These are phyloP conservation scores for Periglandula ipomoeae DNA, from an alignment of 2,329 filamentous ascomycete species.

Conservation along the genomic window DNA sequence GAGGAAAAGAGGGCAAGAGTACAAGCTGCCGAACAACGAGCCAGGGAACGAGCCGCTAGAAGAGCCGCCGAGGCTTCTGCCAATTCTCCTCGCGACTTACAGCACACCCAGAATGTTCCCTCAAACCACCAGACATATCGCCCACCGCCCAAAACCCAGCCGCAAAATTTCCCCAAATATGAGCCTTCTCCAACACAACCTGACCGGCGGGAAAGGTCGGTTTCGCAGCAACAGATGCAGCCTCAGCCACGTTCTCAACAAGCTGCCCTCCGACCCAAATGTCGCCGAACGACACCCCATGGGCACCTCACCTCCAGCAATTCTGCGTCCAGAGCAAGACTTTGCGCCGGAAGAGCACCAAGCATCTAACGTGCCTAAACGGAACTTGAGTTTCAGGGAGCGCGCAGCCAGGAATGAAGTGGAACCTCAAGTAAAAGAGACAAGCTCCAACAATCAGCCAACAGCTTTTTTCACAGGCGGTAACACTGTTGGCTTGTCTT, in stretches of 20 bases:
- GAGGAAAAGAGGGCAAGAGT: constrained; percentile 86
- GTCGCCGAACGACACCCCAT: constrained; percentile 9
- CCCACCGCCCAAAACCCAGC: not conserved
- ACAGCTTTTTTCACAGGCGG: constrained; percentile 15
- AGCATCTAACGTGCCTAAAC: constrained; percentile 34
- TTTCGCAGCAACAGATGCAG: constrained; percentile 1
- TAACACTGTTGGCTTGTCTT: constrained; percentile 25
- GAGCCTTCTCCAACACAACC: not conserved
- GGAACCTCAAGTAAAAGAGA: constrained; percentile 21
- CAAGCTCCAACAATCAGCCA: constrained; percentile 13
- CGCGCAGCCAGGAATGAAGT: constrained; percentile 38
- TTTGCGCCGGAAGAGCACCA: constrained; percentile 10
- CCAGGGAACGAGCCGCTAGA: constrained; percentile 50
- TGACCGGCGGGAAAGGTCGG: not conserved
- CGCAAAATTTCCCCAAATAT: not conserved
- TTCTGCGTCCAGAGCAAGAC: constrained; percentile 11
- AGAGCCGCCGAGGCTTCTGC: constrained; percentile 19
- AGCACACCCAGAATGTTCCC: constrained; percentile 15
- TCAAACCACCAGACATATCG: constrained; percentile 1
- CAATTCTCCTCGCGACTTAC: constrained; percentile 12
- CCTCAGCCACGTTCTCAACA: not conserved
- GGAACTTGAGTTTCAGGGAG: constrained; percentile 53
- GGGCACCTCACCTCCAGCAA: constrained; percentile 14
- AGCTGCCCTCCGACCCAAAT: not conserved
- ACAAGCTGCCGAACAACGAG: constrained; percentile 68